Base-by-base conservation (phyloP, 139 green algal species). In the Chlamydomonas sphaeroides region DNA sequence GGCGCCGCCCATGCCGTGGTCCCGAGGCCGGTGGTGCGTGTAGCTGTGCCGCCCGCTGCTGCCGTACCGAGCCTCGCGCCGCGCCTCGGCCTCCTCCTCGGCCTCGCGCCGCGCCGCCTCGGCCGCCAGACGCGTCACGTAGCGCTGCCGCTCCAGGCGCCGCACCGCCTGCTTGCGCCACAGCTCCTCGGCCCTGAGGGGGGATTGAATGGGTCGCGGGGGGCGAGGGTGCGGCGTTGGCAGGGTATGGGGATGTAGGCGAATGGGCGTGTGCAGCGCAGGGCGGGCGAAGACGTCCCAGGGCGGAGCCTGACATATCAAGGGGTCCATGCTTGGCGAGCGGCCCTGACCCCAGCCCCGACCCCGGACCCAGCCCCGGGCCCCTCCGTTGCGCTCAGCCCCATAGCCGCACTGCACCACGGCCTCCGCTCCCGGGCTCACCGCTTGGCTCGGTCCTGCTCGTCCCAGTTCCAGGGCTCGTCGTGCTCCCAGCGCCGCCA, bases 401-500 rank as follows among this genome's bases (percentile, higher is more conserved):
- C n/a, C n/a, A n/a, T n/a, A n/a, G n/a, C n/a, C n/a, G n/a, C n/a
- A n/a, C n/a, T n/a, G n/a, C n/a, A n/a, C n/a, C n/a, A n/a, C n/a
- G n/a, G n/a, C n/a, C n/a, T n/a, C n/a, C n/a, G n/a, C n/a, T n/a
- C 41, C 67, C 32, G 0, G 1, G 32, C 59, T 11, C 79, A 85
- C 91, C 87, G 92, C 35, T 62, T 70, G 41, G 67, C 72, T n/a
- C 92, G 88, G 63, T 90, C 87, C 23, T 65, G 42, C 18, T 79
- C 75, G 21, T 91, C 73, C 92, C 93, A 96, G 61, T 80, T 73
- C 90, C 91, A 94, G 0, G 75, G 70, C 79, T 93, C 89, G 15
- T 94, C 92, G n/a, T 84, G 78, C 80, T 93, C 88, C 91, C 95
- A 92, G 32, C 91, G 80, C 67, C 85, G 87, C 93, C 93, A 96